Percentiles rank a stretch among this genome's conserved stretches.
These are phyloP conservation scores for Penicillium subrubescens DNA, from an alignment of 495 filamentous ascomycete species.

Conservation along the genomic window DNA sequence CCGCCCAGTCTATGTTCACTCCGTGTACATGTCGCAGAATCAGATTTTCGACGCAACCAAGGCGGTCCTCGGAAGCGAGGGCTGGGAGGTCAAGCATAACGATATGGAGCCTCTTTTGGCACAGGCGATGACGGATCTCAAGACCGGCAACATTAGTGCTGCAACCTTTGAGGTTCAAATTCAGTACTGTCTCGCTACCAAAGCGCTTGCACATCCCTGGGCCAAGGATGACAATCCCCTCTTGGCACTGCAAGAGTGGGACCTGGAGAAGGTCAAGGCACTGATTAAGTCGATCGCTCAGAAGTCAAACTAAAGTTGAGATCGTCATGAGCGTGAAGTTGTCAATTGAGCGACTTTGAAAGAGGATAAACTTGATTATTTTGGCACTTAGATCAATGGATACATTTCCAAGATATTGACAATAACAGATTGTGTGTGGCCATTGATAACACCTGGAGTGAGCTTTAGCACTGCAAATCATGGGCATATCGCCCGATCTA, in stretches of 20 bases:
- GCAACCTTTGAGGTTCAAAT: neutral
- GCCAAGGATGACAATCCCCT: neutral
- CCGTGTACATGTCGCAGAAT: neutral
- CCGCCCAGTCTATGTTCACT: neutral
- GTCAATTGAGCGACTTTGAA: neutral
- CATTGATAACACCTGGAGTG: neutral
- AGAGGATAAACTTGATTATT: neutral
- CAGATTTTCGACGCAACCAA: neutral
- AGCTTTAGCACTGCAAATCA: neutral
- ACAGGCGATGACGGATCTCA: neutral
- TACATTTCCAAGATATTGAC: neutral
- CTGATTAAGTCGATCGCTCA: neutral
- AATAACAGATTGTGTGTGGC: neutral
- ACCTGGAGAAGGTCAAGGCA: neutral
- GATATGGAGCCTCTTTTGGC: neutral
- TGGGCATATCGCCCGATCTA: neutral
- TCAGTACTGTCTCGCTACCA: neutral
- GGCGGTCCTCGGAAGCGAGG: neutral
- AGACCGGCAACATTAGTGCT: neutral
- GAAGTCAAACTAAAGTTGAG: neutral
- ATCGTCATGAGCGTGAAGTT: neutral
- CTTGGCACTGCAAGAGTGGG: neutral
- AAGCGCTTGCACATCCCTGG: neutral
- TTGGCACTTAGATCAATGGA: neutral
- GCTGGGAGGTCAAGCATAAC: neutral